Conservation (phyloP, 352 stramenopile species). For the Phytophthora idaei region DNA sequence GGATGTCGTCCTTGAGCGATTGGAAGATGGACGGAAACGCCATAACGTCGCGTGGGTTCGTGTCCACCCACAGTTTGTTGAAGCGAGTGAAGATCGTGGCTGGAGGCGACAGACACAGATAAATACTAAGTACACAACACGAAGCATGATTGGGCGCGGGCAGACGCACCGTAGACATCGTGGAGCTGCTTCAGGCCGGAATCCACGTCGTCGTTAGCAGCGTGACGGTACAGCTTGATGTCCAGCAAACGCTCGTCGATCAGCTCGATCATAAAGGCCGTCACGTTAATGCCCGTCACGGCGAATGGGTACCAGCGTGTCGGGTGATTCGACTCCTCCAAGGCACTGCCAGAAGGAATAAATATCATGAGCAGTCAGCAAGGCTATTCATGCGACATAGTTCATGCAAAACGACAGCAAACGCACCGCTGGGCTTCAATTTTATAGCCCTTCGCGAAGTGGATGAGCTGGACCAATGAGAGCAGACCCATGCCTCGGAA, state of each 20-base stretch:
- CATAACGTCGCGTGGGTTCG: slow-evolving; percentile 86
- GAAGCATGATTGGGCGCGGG: not conserved
- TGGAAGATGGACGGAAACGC: slow-evolving; percentile 86
- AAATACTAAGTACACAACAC: slow-evolving; percentile 6
- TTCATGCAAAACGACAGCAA: not conserved
- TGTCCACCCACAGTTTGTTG: slow-evolving; percentile 83
- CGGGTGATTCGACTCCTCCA: slow-evolving; percentile 85
- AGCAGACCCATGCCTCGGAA: slow-evolving; percentile 86
- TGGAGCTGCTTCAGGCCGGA: slow-evolving; percentile 58
- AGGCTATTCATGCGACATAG: not conserved
- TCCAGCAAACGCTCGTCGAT: slow-evolving; percentile 80
- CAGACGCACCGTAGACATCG: slow-evolving; percentile 74
- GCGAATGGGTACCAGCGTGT: slow-evolving; percentile 88
- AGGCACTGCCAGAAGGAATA: slow-evolving; percentile 40
- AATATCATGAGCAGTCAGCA: not conserved
- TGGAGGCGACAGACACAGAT: slow-evolving; percentile 16
- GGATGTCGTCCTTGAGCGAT: slow-evolving; percentile 74
- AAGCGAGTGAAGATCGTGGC: slow-evolving; percentile 83
- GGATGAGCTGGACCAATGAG: slow-evolving; percentile 74
- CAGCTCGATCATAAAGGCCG: slow-evolving; percentile 78
- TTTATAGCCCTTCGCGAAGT: slow-evolving; percentile 78
- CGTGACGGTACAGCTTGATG: slow-evolving; percentile 65
- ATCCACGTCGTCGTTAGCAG: slow-evolving; percentile 36
- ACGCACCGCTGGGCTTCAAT: slow-evolving; percentile 73
- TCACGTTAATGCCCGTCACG: slow-evolving; percentile 89